Evolutionary conservation across 2,329 filamentous ascomycete genomes (phyloP).

Genomic region (Colletotrichum tanaceti): DNA sequence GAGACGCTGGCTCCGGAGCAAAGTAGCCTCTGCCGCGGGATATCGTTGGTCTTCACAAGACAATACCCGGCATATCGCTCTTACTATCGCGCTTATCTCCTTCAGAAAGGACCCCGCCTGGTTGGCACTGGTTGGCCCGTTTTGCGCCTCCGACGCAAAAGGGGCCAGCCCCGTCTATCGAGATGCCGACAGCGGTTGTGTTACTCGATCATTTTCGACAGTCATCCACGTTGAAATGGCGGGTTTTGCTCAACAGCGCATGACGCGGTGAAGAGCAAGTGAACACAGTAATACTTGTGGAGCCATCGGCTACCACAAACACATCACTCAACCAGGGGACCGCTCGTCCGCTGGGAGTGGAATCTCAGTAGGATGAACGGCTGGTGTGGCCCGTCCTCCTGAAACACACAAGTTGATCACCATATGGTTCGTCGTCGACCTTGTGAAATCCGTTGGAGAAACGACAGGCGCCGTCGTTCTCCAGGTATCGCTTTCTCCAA

Average conservation of each 20-base stretch:
- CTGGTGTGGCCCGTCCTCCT: not conserved
- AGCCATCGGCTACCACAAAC: constrained; percentile 3
- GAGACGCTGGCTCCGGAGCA: constrained; percentile 68
- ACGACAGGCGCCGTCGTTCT: not conserved
- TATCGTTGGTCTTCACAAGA: constrained; percentile 28
- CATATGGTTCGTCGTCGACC: not conserved
- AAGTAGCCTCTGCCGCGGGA: constrained; percentile 58
- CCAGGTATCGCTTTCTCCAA: not conserved
- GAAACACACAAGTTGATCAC: not conserved
- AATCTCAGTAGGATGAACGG: not conserved
- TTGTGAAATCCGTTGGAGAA: not conserved
- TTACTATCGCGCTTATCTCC: constrained; percentile 70
- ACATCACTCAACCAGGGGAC: not conserved
- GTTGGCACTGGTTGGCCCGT: constrained; percentile 43
- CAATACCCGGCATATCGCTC: constrained; percentile 51
- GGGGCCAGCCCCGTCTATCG: constrained; percentile 29
- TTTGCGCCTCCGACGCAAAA: not conserved
- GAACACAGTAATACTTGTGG: not conserved
- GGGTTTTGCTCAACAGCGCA: constrained; percentile 5
- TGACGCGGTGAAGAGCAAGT: not conserved
- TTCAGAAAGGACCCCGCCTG: constrained; percentile 63
- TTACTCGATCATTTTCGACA: constrained; percentile 36
- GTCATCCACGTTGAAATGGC: constrained; percentile 21
- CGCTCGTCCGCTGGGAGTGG: constrained; percentile 1
- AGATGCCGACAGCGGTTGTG: constrained; percentile 39